Base-by-base conservation (phyloP, 805 yeast species). In the Zygotorulaspora chibaensis region DNA sequence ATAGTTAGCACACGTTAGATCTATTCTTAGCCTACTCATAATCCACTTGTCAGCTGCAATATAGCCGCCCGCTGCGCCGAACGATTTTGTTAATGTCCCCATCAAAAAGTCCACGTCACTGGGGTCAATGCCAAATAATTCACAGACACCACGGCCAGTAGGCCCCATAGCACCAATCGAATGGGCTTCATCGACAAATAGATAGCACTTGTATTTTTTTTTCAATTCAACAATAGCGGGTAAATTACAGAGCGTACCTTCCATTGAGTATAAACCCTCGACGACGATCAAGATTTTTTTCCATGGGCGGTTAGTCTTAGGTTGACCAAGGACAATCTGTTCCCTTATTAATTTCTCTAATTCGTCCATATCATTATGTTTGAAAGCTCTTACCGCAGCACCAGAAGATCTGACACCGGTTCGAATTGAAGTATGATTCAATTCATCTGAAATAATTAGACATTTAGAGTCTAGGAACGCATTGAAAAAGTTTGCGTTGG, bases 101-200 rank as follows among this genome's bases (percentile, higher is more conserved):
- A 93, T 93, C 54, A 93, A 69, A 51, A 93, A 71, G 68, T 93
- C 99, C 46, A 93, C 73, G 36, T 79, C 79, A 10, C 69, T 63
- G 34, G 98, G 91, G 53, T 81, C 76, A 40, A 93, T 79, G 44
- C 83, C 84, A 65, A 86, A 93, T 69, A 87, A 87, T 61, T 93
- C 98, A 71, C 97, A 90, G 30, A 93, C 84, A 61, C 99, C 99
- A 61, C 86, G 82, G 38, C 99, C 99, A 42, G 70, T 69, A 36
- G 95, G 93, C 25, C 99, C 99, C 70, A 93, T 76, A n/a, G 99
- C 99, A 58, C 99, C 99, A 59, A 93, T 84, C 4, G 98, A 91
- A 67, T 93, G 99, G 10, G 99, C 99, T 67, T 93, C 99, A 66
- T 93, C 99, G 51, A 95, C 86, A 61, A 86, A 93, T 42, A 93